These are phyloP conservation scores for Metarhizium brunneum DNA, from an alignment of 2,329 filamentous ascomycete species.

Conservation along the genomic window DNA sequence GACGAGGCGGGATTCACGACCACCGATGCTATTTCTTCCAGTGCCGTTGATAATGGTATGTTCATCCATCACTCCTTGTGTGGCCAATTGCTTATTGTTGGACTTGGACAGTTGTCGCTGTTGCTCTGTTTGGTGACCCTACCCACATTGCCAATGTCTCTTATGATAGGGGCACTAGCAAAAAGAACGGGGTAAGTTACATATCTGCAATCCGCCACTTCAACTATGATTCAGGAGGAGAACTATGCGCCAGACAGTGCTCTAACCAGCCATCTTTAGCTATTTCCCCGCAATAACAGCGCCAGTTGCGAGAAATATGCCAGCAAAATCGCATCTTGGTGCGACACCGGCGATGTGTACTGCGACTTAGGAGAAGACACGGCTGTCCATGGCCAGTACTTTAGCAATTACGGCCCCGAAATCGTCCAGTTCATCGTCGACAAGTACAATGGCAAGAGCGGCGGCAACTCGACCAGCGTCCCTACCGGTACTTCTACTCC, in stretches of 20 bases:
- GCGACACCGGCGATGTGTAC: conserved; percentile 32
- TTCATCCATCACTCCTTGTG: too few relatives aligned
- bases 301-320: conserved; percentile 25
- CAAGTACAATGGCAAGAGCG: conserved; percentile 13
- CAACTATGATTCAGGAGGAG: background rate
- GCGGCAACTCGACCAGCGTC: conserved; percentile 2
- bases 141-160: conserved; percentile 25
- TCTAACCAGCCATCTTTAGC: conserved; percentile 13
- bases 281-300: conserved; percentile 26
- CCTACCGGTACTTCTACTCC: background rate
- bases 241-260: background rate
- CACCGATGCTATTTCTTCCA: conserved; percentile 14
- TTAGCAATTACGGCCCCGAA: conserved; percentile 23
- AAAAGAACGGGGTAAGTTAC: conserved; percentile 25
- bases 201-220: background rate
- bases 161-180: conserved; percentile 28
- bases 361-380: conserved; percentile 24
- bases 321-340: conserved; percentile 28
- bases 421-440: conserved; percentile 26
- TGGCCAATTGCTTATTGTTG: background rate
- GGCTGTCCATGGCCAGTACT: conserved; percentile 25
- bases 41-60: conserved; percentile 23
- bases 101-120: conserved; percentile 25
- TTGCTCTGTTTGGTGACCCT: conserved; percentile 32
- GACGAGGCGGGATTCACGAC: conserved; percentile 18